A percentile compares a stretch with the other conserved stretches of the same genome.
These are phyloP conservation scores for Halophytophthora polymorphica DNA, from an alignment of 352 stramenopile genomes.

Conservation along the genomic window DNA sequence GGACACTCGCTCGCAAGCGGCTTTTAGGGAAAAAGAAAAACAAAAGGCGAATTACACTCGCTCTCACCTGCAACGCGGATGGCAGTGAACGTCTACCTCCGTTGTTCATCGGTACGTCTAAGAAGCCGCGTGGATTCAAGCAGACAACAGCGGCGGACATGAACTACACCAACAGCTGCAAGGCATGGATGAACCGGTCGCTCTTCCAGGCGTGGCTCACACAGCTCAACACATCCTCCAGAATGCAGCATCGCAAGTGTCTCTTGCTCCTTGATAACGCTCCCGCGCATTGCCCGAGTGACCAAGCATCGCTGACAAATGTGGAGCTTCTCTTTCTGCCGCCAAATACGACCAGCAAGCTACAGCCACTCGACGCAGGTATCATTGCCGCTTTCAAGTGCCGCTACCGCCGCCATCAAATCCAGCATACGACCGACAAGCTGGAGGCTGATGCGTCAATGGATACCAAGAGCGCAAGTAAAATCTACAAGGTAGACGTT, in stretches of 20 bases:
- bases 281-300: background rate
- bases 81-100: slow-evolving; percentile 6
- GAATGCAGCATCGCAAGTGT: slow-evolving; percentile 1
- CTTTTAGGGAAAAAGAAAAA: slow-evolving; percentile 2
- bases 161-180: slow-evolving; percentile 14
- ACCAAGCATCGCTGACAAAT: background rate
- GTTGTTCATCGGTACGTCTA: slow-evolving; percentile 18
- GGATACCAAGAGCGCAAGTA: background rate
- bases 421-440: background rate
- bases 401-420: background rate
- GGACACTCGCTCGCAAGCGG: too few relatives aligned
- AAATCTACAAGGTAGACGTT: background rate
- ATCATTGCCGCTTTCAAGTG: slow-evolving; percentile 2
- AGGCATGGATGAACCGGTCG: slow-evolving; percentile 15
- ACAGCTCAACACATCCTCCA: slow-evolving; percentile 8
- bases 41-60: slow-evolving; percentile 10
- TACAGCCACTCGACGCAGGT: slow-evolving; percentile 1
- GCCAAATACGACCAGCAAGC: background rate
- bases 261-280: slow-evolving; percentile 16
- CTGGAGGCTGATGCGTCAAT: background rate
- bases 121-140: slow-evolving; percentile 7
- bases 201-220: slow-evolving; percentile 13
- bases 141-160: background rate
- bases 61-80: slow-evolving; percentile 8
- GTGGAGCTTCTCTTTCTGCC: slow-evolving; percentile 1